These are phyloP conservation scores for Leccinum griseonigrum DNA, from an alignment of 1,284 basidiomycete species.

Conservation along the genomic window DNA sequence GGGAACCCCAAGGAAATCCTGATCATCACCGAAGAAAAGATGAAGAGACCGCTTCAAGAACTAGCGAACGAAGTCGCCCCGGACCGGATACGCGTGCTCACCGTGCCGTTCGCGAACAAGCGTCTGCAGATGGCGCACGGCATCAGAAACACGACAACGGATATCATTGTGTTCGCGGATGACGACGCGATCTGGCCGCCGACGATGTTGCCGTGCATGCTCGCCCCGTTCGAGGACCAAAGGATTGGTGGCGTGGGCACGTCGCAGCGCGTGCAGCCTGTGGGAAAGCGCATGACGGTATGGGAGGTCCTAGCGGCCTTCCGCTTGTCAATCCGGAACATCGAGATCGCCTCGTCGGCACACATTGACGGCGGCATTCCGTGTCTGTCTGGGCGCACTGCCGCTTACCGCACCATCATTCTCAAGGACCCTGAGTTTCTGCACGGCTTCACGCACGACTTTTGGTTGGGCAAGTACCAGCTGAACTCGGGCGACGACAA, in stretches of 20 bases:
- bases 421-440: conserved; percentile 91
- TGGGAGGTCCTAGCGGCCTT: conserved; percentile 94
- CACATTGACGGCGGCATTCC: conserved; percentile 92
- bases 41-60: conserved; percentile 56
- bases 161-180: conserved; percentile 95
- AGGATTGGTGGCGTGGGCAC: conserved; percentile 90
- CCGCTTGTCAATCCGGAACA: conserved; percentile 87
- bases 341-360: conserved; percentile 84
- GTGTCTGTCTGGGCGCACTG: conserved; percentile 88
- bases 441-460: conserved; percentile 90
- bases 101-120: conserved; percentile 91
- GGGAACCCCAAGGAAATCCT: conserved; percentile 90
- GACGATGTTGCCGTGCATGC: conserved; percentile 77
- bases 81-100: conserved; percentile 78
- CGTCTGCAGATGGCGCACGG: conserved; percentile 64
- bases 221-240: conserved; percentile 93
- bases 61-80: conserved; percentile 86
- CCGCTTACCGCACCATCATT: conserved; percentile 89
- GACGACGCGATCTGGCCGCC: conserved; percentile 95
- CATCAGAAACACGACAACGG: conserved; percentile 81
- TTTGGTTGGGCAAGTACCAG: conserved; percentile 90
- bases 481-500: conserved; percentile 93
- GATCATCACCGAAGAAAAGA: conserved; percentile 90
- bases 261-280: conserved; percentile 82
- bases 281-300: conserved; percentile 54